Percentiles rank a stretch among this genome's conserved stretches.
Conservation (phyloP, 73 alveolate species). For the Blepharisma stoltei region DNA sequence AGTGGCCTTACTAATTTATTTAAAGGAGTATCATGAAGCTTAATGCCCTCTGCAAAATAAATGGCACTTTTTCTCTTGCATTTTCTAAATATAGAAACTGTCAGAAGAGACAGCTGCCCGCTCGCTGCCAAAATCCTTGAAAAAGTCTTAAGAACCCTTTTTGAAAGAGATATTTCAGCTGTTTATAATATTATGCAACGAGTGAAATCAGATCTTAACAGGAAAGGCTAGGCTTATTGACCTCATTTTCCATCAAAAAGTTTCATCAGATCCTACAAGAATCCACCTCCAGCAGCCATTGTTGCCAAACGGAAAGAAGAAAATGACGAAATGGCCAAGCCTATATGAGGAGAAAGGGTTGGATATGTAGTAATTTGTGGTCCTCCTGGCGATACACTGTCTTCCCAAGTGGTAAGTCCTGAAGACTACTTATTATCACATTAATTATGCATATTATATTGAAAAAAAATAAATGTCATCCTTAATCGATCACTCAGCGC, state of each 20-base stretch:
- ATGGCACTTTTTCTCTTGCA: too few species aligned
- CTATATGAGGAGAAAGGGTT: conserved; percentile 81
- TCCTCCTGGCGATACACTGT: conserved; percentile 65
- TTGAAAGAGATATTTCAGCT: conserved; percentile 70
- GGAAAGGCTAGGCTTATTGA: conserved; percentile 81
- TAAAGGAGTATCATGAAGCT: too few species aligned
- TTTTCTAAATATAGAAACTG: conserved; percentile 89
- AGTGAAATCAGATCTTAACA: conserved; percentile 79
- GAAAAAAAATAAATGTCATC: conserved; percentile 74
- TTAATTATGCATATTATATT: conserved; percentile 78
- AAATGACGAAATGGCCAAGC: conserved; percentile 72
- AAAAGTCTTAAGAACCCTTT: conserved; percentile 75
- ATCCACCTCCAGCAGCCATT: conserved; percentile 86
- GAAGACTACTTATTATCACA: conserved; percentile 75
- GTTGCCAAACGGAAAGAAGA: conserved; percentile 73
- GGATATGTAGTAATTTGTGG: conserved; percentile 82
- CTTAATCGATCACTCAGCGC: conserved; percentile 79
- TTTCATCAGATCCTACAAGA: conserved; percentile 70
- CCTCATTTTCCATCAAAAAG: conserved; percentile 88
- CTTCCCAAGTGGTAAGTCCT: conserved; percentile 79
- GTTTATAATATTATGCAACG: conserved; percentile 61
- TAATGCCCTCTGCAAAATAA: too few species aligned
- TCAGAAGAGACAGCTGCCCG: conserved; percentile 86
- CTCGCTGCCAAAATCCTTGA: conserved; percentile 82
- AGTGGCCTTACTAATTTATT: too few species aligned